Conservation (phyloP, 768 basidiomycete genomes). For the Suillus decipiens region DNA sequence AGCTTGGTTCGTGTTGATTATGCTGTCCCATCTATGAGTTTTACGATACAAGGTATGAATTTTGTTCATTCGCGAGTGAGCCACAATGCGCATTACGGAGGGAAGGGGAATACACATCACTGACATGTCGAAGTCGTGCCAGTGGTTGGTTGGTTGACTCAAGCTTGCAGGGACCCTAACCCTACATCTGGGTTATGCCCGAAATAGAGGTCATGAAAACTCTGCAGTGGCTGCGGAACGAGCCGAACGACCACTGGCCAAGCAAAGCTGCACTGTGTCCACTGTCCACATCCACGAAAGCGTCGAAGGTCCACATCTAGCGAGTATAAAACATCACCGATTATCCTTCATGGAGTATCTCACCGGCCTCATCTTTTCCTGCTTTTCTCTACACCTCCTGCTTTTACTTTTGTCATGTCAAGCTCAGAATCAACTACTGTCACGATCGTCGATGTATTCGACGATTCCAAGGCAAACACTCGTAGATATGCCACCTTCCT, state of each 20-base stretch:
- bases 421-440: background rate
- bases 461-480: constrained; percentile 18
- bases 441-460: background rate
- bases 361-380: background rate
- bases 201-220: background rate
- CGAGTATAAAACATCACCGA: background rate
- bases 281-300: constrained; percentile 8
- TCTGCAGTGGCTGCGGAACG: too few relatives aligned
- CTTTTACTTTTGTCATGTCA: background rate
- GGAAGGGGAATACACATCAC: too few relatives aligned
- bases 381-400: too few relatives aligned
- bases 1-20: background rate
- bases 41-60: background rate
- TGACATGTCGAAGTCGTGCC: background rate
- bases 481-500: constrained; percentile 31
- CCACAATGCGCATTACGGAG: background rate
- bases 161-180: constrained; percentile 2
- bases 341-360: background rate
- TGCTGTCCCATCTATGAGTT: background rate
- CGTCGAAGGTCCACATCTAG: background rate
- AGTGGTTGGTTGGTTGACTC: background rate
- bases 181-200: constrained; percentile 2
- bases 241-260: too few relatives aligned
- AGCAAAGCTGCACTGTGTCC: too few relatives aligned
- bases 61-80: background rate